phyloP scores from a whole-genome alignment of 768 basidiomycete species.

The Collybiopsis luxurians region DNA sequence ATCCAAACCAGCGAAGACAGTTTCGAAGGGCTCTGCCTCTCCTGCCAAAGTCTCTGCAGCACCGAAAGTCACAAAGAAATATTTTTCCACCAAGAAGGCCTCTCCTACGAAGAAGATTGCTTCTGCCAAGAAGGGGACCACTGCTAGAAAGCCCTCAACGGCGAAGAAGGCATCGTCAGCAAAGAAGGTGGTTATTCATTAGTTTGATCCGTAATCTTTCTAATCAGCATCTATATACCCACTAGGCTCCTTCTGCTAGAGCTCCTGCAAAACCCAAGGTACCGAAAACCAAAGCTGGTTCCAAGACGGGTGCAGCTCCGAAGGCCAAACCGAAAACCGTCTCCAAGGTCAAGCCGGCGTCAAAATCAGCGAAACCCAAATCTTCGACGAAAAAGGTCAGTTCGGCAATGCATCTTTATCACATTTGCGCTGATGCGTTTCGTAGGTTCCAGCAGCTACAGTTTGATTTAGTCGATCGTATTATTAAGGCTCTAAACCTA shows the following conservation, averaged over 20 bases:
- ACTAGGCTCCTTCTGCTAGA: constrained; percentile 25
- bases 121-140: constrained; percentile 28
- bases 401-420: background rate
- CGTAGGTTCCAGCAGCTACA: no score
- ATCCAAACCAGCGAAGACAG: constrained; percentile 20
- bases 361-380: constrained; percentile 30
- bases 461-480: no score
- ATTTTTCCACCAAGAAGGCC: constrained; percentile 13
- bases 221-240: constrained; percentile 15
- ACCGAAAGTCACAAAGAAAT: constrained; percentile 18
- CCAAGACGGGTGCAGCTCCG: constrained; percentile 22
- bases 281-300: constrained; percentile 34
- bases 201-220: constrained; percentile 15
- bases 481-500: no score
- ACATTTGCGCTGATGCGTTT: no score
- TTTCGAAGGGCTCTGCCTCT: no score
- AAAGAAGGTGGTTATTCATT: constrained; percentile 16
- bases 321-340: constrained; percentile 26
- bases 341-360: constrained; percentile 22
- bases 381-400: constrained; percentile 18
- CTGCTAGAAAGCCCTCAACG: constrained; percentile 13
- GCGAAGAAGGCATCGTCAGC: constrained; percentile 17
- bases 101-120: constrained; percentile 32
- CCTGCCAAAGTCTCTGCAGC: constrained; percentile 15
- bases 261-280: constrained; percentile 26